A percentile compares a stretch with the other conserved stretches of the same genome.
Conservation (phyloP, 257 asterid genomes). For the Ilex aquifolium region DNA sequence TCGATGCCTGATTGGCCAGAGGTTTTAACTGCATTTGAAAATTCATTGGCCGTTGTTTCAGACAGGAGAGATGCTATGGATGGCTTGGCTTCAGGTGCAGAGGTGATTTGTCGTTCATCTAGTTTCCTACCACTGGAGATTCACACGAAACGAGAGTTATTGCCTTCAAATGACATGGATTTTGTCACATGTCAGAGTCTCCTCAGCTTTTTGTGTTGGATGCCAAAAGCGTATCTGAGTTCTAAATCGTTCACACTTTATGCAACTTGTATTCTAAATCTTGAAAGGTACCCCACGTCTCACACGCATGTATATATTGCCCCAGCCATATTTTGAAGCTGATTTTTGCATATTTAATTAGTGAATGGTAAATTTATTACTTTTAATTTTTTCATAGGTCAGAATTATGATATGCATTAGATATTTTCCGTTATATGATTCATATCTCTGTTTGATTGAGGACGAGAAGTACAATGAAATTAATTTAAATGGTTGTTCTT, state of each 20-base stretch:
- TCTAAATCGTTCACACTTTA: constrained; percentile 48
- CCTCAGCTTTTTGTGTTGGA: constrained; percentile 55
- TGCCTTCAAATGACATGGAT: constrained; percentile 21
- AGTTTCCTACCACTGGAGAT: constrained; percentile 18
- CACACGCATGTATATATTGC: not conserved
- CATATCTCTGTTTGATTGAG: no score
- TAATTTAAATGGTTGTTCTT: no score
- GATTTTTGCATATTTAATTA: not conserved
- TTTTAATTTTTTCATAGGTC: no score
- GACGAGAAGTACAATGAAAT: no score
- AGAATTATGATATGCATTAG: no score
- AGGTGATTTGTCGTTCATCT: no score
- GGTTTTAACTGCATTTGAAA: constrained; percentile 39
- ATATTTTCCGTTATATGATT: no score
- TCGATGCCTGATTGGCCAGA: constrained; percentile 54
- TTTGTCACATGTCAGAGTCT: constrained; percentile 44
- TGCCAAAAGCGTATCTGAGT: constrained; percentile 71
- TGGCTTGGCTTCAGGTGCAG: constrained; percentile 16
- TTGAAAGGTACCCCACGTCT: constrained; percentile 53
- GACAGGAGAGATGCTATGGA: constrained; percentile 16
- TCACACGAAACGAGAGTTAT: constrained; percentile 21
- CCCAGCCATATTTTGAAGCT: not conserved
- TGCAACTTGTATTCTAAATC: constrained; percentile 70
- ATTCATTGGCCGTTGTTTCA: constrained; percentile 10
- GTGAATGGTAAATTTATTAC: not conserved